These are phyloP conservation scores for Physcomitrium patens DNA, from an alignment of 225 moss, liverwort and hornwort species.

Conservation along the genomic window DNA sequence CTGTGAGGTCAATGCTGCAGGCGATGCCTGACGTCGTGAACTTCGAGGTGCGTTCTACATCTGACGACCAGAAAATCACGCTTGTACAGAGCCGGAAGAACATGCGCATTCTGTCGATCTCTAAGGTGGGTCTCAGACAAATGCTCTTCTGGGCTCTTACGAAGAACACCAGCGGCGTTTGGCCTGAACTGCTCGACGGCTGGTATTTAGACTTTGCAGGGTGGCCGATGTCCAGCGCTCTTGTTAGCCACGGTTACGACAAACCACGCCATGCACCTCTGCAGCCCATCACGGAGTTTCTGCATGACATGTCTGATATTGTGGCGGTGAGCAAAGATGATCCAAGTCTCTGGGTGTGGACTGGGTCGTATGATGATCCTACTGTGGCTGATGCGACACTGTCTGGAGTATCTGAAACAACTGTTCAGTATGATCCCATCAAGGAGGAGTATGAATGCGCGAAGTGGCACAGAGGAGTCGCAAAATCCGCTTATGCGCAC, in stretches of 20 bases:
- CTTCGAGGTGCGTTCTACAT: slow-evolving; percentile 35
- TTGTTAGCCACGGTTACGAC: slow-evolving; percentile 74
- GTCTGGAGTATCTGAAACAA: slow-evolving; percentile 50
- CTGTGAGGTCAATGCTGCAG: slow-evolving; percentile 48
- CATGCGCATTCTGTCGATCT: slow-evolving; percentile 64
- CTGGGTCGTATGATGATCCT: slow-evolving; percentile 63
- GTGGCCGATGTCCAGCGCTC: slow-evolving; percentile 63
- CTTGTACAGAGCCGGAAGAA: slow-evolving; percentile 58
- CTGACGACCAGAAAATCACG: slow-evolving; percentile 27
- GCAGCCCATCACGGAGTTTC: slow-evolving; percentile 55
- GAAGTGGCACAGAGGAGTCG: slow-evolving; percentile 28
- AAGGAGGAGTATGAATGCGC: slow-evolving; percentile 46
- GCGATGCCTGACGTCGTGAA: slow-evolving; percentile 68
- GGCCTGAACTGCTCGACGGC: slow-evolving; percentile 84
- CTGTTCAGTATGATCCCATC: slow-evolving; percentile 73
- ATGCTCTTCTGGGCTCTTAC: slow-evolving; percentile 77
- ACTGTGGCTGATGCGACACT: slow-evolving; percentile 60
- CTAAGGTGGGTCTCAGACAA: slow-evolving; percentile 71
- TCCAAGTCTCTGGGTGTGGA: slow-evolving; percentile 59
- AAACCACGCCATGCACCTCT: slow-evolving; percentile 55
- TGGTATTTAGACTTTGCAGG: slow-evolving; percentile 86
- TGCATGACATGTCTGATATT: slow-evolving; percentile 78
- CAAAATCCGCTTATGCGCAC: slow-evolving; percentile 4
- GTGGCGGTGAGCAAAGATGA: slow-evolving; percentile 41
- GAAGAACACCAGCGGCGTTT: slow-evolving; percentile 77